These are phyloP conservation scores for Nicotiana knightiana DNA, from an alignment of 257 asterid species.

Conservation along the genomic window DNA sequence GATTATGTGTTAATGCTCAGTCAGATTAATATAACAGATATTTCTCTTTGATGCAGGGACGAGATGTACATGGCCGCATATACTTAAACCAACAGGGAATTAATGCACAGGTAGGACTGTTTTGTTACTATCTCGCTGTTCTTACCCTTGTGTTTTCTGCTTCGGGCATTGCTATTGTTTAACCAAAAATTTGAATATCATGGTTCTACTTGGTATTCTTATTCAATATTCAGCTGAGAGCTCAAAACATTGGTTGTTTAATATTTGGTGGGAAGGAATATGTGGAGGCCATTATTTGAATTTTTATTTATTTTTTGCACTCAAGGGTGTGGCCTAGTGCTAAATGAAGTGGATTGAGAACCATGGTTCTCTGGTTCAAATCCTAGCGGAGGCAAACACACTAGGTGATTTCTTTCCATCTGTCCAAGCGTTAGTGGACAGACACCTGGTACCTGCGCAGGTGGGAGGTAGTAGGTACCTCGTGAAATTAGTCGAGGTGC, in stretches of 20 bases:
- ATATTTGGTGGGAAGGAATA: not conserved
- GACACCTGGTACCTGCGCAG: no score
- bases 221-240: not conserved
- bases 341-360: no score
- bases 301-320: not conserved
- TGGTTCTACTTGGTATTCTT: not conserved
- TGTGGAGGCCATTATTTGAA: not conserved
- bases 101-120: conserved; percentile 74
- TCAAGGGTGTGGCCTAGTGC: no score
- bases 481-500: no score
- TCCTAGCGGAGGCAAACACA: no score
- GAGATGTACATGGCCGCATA: conserved; percentile 77
- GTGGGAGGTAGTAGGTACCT: no score
- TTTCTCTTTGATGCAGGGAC: conserved; percentile 44
- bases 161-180: not conserved
- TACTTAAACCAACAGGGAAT: conserved; percentile 93
- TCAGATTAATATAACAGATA: conserved; percentile 13
- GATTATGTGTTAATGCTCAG: not conserved
- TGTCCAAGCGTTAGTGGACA: no score
- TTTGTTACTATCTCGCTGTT: not conserved
- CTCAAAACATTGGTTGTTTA: not conserved
- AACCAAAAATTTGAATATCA: not conserved
- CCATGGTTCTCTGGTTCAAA: no score
- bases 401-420: no score
- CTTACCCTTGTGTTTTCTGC: not conserved